Percentiles rank a stretch among this genome's conserved stretches.
Evolutionary conservation across 2,329 filamentous ascomycete species (phyloP).

Genomic region (Esteya vermicola): DNA sequence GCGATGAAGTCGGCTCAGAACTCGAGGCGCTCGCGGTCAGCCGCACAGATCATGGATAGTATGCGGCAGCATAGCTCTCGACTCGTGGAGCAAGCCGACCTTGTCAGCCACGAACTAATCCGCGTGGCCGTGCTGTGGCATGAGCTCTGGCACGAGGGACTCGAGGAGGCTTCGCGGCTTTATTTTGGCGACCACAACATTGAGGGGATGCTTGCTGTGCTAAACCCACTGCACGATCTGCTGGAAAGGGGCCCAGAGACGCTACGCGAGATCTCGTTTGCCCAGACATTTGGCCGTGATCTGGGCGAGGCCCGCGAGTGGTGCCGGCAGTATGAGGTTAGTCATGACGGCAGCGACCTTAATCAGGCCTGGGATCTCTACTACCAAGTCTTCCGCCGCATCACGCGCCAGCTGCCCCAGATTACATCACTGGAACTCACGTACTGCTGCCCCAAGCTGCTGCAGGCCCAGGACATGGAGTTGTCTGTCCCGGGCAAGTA

Average conservation of each 20-base stretch:
- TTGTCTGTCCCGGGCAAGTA: conserved; percentile 95
- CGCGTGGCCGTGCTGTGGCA: conserved; percentile 96
- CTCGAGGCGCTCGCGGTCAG: conserved; percentile 70
- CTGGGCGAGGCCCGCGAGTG: conserved; percentile 90
- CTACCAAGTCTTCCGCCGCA: conserved; percentile 95
- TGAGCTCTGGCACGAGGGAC: conserved; percentile 94
- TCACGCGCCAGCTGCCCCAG: conserved; percentile 83
- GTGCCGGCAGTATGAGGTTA: conserved; percentile 82
- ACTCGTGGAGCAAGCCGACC: conserved; percentile 86
- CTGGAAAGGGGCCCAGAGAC: conserved; percentile 87
- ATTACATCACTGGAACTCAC: conserved; percentile 86
- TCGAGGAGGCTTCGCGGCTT: conserved; percentile 89
- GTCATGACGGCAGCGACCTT: conserved; percentile 82
- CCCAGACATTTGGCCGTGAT: conserved; percentile 92
- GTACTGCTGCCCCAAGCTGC: conserved; percentile 90
- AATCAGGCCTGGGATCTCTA: conserved; percentile 99
- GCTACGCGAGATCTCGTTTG: conserved; percentile 88
- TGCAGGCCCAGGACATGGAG: conserved; percentile 72
- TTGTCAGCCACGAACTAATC: conserved; percentile 93
- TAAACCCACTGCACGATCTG: conserved; percentile 82
- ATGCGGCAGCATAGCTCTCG: conserved; percentile 91
- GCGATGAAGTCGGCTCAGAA: conserved; percentile 89
- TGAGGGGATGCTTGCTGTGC: conserved; percentile 86
- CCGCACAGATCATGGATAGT: conserved; percentile 89
- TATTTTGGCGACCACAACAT: conserved; percentile 98